Percentiles rank a stretch among this genome's conserved stretches.
Evolutionary conservation across 345 rosid species (phyloP).

Genomic region (Carallia pectinifolia): DNA sequence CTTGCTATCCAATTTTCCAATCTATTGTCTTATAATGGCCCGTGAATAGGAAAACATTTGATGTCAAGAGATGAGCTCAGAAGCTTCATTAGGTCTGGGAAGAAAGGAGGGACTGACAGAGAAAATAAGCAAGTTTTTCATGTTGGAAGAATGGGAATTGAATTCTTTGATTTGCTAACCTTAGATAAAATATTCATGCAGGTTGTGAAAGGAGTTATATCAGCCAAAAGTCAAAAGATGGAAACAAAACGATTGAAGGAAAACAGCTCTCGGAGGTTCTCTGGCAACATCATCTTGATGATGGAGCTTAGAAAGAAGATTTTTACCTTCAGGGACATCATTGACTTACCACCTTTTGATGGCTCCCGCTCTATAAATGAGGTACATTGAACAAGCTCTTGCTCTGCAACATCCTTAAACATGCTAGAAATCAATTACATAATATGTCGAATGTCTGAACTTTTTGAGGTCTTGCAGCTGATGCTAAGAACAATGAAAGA

Average conservation of each 20-base stretch:
- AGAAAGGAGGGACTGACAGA: no score
- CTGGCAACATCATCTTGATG: constrained; percentile 46
- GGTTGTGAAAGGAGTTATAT: constrained; percentile 29
- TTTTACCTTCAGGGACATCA: constrained; percentile 55
- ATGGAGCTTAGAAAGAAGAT: constrained; percentile 70
- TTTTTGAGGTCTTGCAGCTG: constrained; percentile 43
- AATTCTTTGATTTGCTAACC: neutral
- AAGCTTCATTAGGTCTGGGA: no score
- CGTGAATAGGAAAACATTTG: no score
- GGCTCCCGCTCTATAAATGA: constrained; percentile 32
- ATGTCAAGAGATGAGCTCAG: no score
- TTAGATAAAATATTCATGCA: constrained; percentile 16
- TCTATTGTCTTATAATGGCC: neutral
- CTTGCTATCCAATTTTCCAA: neutral
- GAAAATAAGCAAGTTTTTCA: neutral
- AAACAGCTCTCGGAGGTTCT: constrained; percentile 32
- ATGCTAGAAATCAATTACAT: neutral
- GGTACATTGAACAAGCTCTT: constrained; percentile 25
- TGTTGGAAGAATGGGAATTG: neutral
- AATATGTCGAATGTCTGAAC: constrained; percentile 6
- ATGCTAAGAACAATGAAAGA: constrained; percentile 63
- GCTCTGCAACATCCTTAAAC: neutral
- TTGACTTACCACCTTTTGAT: constrained; percentile 58
- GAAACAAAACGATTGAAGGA: constrained; percentile 31
- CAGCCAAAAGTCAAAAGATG: constrained; percentile 33